A percentile compares a stretch with the other conserved stretches of the same genome.
phyloP scores from a whole-genome alignment of 768 basidiomycete species.

The Mycena epipterygia region DNA sequence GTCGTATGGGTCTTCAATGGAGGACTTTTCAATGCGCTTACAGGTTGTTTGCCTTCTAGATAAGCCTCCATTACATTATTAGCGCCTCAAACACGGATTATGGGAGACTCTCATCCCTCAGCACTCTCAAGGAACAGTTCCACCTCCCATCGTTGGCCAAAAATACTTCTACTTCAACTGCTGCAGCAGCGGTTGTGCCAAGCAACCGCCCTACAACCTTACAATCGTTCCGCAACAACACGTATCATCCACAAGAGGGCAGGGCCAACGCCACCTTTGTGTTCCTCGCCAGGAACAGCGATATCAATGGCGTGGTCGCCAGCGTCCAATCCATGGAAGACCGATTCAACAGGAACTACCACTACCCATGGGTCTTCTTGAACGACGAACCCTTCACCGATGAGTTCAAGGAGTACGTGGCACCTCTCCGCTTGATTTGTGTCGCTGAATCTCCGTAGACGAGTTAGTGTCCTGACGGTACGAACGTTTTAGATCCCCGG shows the following conservation, averaged over 20 bases:
- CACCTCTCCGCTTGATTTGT: neutral
- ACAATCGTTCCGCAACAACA: slow-evolving; percentile 6
- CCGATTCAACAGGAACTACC: slow-evolving; percentile 82
- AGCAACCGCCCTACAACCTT: neutral
- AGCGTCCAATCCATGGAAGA: slow-evolving; percentile 83
- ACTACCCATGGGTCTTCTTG: slow-evolving; percentile 88
- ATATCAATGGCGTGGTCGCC: slow-evolving; percentile 64
- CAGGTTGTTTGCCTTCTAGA: slow-evolving; percentile 46
- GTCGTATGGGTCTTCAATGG: slow-evolving; percentile 53
- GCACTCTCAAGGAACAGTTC: slow-evolving; percentile 51
- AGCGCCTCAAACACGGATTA: slow-evolving; percentile 65
- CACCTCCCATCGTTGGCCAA: slow-evolving; percentile 21
- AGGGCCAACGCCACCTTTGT: slow-evolving; percentile 86
- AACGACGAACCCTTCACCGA: slow-evolving; percentile 86
- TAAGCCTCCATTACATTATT: slow-evolving; percentile 69
- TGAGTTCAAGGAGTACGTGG: slow-evolving; percentile 73
- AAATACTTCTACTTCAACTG: slow-evolving; percentile 3
- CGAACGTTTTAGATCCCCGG: neutral
- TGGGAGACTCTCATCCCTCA: slow-evolving; percentile 58
- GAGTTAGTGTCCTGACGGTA: slow-evolving; percentile 65
- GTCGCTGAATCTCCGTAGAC: slow-evolving; percentile 47
- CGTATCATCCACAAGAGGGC: slow-evolving; percentile 29
- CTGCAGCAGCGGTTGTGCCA: neutral
- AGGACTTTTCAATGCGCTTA: neutral
- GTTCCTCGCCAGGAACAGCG: slow-evolving; percentile 73